Conservation (phyloP, 805 yeast species). For the Suhomyces sp. region DNA sequence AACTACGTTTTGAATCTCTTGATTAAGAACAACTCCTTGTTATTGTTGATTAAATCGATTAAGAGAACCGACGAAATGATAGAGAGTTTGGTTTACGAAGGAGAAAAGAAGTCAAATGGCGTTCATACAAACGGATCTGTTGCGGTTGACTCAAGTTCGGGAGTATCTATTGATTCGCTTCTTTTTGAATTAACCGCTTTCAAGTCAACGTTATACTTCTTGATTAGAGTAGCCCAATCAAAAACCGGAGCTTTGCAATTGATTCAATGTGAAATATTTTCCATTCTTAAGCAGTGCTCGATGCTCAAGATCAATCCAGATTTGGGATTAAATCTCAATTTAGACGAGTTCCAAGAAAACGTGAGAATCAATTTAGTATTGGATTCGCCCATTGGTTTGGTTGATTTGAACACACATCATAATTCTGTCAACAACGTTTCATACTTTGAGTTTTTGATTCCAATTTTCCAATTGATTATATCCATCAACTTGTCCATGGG, state of each 20-base stretch:
- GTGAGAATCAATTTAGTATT: constrained; percentile 48
- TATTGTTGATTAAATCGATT: constrained; percentile 63
- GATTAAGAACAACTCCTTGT: constrained; percentile 63
- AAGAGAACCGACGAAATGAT: constrained; percentile 68
- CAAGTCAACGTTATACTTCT: constrained; percentile 65
- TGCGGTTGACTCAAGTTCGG: constrained; percentile 13
- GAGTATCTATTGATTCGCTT: constrained; percentile 50
- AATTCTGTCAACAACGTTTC: constrained; percentile 38
- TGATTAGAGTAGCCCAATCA: constrained; percentile 73
- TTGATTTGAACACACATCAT: constrained; percentile 10
- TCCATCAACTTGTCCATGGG: constrained; percentile 76
- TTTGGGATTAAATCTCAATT: constrained; percentile 59
- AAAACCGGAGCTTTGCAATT: constrained; percentile 76
- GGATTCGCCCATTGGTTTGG: constrained; percentile 49
- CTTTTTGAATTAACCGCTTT: constrained; percentile 76
- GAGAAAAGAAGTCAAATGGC: background rate
- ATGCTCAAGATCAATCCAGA: constrained; percentile 75
- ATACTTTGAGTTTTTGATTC: constrained; percentile 65
- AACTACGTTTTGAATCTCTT: constrained; percentile 61
- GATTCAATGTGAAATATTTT: constrained; percentile 71
- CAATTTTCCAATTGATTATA: constrained; percentile 68
- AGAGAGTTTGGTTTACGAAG: constrained; percentile 23
- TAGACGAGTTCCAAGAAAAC: constrained; percentile 31
- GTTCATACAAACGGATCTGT: background rate
- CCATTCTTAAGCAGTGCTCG: constrained; percentile 53